Conservation (phyloP, 805 yeast species). For the Danielia reshetovae region DNA sequence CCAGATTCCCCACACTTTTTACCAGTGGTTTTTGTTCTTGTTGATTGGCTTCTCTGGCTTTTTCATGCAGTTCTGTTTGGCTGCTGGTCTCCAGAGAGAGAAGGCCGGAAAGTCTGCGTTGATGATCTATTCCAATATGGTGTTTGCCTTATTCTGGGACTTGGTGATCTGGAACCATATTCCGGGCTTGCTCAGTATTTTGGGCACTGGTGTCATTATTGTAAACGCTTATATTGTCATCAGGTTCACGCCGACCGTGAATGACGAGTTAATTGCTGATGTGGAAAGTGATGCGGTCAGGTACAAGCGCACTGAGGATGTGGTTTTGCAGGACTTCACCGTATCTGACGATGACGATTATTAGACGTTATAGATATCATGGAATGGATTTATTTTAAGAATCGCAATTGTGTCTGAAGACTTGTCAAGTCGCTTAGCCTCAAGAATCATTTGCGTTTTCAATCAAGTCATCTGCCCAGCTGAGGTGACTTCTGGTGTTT, state of each 20-base stretch:
- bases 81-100: constrained; percentile 82
- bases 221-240: constrained; percentile 60
- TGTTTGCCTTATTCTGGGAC: constrained; percentile 79
- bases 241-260: constrained; percentile 40
- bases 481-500: constrained; percentile 6
- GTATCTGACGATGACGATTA: constrained; percentile 15
- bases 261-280: constrained; percentile 1
- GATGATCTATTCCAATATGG: constrained; percentile 70
- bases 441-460: too few relatives aligned
- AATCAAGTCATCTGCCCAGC: constrained; percentile 12
- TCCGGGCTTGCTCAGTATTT: constrained; percentile 64
- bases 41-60: constrained; percentile 76
- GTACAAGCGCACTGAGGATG: constrained; percentile 13
- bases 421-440: too few relatives aligned
- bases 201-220: constrained; percentile 68
- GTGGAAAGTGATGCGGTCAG: constrained; percentile 11
- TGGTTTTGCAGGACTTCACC: constrained; percentile 15
- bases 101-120: constrained; percentile 72
- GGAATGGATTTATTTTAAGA: too few relatives aligned
- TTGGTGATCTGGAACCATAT: constrained; percentile 63
- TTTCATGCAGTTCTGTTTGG: constrained; percentile 70
- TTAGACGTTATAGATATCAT: too few relatives aligned
- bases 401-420: too few relatives aligned
- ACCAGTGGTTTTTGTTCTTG: constrained; percentile 64
- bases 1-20: constrained; percentile 53